Base-by-base conservation (phyloP, 768 basidiomycete species). In the Calocybe indica region DNA sequence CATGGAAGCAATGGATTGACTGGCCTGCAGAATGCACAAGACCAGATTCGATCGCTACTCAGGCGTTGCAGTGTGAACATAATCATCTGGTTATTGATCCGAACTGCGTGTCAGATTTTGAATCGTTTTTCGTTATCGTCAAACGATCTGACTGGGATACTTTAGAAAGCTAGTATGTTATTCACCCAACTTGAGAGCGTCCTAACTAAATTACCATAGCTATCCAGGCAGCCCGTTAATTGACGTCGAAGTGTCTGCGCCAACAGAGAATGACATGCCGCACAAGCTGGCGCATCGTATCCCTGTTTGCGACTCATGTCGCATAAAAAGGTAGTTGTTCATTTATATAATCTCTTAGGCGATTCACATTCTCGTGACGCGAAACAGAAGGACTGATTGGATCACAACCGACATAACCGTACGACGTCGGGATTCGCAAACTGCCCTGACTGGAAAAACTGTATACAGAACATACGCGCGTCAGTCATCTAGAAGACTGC, bases 1-100 rank as follows among this genome's bases (percentile, higher is more conserved):
- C 67, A 35, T 93, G 91, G 91, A 71, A 72, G 46, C 71, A 73
- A 47, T 92, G 91, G 91, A 58, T 83, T 6, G 66, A 67, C 45
- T 74, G 73, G 45, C 85, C 85, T 11, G 63, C 70, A 6, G 76
- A 78, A 49, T 58, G 67, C 43, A 52, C 67, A 30, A 78, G 88
- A 30, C 89, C 90, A 0, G 72, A 74, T n/a, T 48, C 44, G 5
- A 59, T 91, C 33, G 80, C 88, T 60, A 90, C 82, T 54, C 65
- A 71, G 9, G 56, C 59, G 7, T 82, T 87, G 57, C 55, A 89
- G 42, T 92, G 91, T 63, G 66, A 76, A 48, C 91, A 92, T 62
- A 69, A 69, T 5, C 61, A 71, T 51, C 73, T 92, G 6, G 61
- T 69, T 10, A 67, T 91, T 42, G 88, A 92, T 62, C 82, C 86